Conservation (phyloP, 202 grass and related monocot species). For the Zizania palustris region DNA sequence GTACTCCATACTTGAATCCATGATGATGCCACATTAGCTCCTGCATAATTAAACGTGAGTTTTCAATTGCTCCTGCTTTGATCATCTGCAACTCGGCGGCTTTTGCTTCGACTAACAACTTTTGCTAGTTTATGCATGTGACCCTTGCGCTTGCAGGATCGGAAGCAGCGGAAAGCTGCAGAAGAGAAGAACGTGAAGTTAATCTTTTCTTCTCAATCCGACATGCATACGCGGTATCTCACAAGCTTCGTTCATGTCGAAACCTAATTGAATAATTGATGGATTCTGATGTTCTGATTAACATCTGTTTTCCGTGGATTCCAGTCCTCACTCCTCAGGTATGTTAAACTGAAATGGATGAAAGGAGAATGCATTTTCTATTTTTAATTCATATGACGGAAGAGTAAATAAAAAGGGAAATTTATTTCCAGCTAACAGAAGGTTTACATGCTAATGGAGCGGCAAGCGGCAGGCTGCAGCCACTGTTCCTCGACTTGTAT, state of each 20-base stretch:
- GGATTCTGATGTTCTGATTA: not conserved
- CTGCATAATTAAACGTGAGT: constrained; percentile 24
- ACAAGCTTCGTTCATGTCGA: not conserved
- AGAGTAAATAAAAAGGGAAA: not conserved
- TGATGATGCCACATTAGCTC: not conserved
- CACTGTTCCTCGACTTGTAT: not conserved
- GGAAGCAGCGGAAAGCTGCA: not conserved
- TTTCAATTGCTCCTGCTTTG: constrained; percentile 6
- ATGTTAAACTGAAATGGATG: not conserved
- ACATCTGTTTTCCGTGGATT: not conserved
- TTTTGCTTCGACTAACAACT: not conserved
- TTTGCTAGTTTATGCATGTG: not conserved
- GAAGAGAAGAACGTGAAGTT: not conserved
- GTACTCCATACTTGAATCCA: constrained; percentile 23
- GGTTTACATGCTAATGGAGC: constrained; percentile 7
- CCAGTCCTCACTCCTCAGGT: not conserved
- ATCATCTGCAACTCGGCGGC: not conserved
- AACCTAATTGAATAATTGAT: not conserved
- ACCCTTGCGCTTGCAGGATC: constrained; percentile 19
- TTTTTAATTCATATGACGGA: not conserved
- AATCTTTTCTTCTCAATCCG: not conserved
- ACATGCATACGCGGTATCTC: not conserved
- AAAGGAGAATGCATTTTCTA: not conserved
- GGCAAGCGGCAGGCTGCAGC: not conserved
- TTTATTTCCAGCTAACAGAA: not conserved